Conservation (phyloP, 805 yeast genomes). For the Teunomyces tritomae region DNA sequence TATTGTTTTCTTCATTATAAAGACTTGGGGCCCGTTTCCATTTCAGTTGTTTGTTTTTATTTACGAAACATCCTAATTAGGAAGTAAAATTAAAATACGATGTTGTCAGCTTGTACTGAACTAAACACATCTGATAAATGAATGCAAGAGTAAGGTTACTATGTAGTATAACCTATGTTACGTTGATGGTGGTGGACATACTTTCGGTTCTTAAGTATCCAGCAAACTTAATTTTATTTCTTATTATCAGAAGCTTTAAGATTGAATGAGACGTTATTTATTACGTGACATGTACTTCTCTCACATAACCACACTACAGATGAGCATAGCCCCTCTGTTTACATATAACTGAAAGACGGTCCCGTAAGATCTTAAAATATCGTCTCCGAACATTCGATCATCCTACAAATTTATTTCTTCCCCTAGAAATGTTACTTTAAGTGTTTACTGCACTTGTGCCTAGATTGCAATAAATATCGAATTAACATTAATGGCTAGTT, state of each 20-base stretch:
- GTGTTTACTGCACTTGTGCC: background rate
- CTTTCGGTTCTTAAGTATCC: background rate
- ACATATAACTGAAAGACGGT: background rate
- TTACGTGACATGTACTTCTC: too few species aligned
- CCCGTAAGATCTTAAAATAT: background rate
- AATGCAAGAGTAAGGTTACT: background rate
- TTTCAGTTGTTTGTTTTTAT: conserved; percentile 4
- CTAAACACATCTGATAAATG: background rate
- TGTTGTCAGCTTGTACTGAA: background rate
- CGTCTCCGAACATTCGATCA: background rate
- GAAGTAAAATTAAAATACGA: background rate
- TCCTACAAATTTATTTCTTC: background rate
- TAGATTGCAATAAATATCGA: background rate
- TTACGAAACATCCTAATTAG: conserved; percentile 8
- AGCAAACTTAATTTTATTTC: background rate
- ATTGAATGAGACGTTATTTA: too few species aligned
- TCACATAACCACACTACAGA: background rate
- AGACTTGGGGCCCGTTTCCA: background rate
- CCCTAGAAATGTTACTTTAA: background rate
- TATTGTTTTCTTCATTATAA: background rate
- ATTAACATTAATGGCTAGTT: too few species aligned
- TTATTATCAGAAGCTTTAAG: background rate
- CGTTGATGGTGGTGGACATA: background rate
- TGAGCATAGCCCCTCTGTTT: background rate
- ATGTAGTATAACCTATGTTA: background rate